Conservation (phyloP, 2,329 filamentous ascomycete genomes). For the Ophiobolus disseminans region DNA sequence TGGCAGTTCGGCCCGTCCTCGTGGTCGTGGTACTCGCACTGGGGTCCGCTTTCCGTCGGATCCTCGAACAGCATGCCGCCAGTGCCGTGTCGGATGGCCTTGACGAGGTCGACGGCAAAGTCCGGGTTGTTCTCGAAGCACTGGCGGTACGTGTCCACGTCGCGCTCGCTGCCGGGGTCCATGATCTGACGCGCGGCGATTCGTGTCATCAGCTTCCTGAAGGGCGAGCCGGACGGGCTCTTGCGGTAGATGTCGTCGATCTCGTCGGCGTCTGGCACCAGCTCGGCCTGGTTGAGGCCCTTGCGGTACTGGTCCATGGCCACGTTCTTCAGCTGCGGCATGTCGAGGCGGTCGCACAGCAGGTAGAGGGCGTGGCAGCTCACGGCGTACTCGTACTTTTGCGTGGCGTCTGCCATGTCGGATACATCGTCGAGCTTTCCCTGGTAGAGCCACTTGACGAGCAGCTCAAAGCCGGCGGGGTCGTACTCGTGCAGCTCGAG, state of each 20-base stretch:
- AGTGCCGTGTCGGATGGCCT: constrained; percentile 58
- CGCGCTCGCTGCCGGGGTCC: constrained; percentile 59
- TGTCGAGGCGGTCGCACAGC: constrained; percentile 60
- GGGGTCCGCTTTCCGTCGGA: constrained; percentile 54
- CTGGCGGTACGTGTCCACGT: constrained; percentile 57
- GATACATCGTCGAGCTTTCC: constrained; percentile 60
- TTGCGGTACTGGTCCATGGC: constrained; percentile 63
- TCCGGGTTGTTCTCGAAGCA: constrained; percentile 59
- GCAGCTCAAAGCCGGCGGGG: constrained; percentile 60
- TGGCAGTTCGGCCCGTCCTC: constrained; percentile 52
- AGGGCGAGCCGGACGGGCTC: constrained; percentile 55
- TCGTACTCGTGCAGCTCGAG: constrained; percentile 60
- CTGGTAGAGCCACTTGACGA: constrained; percentile 65
- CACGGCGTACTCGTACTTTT: constrained; percentile 63
- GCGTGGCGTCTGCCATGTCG: constrained; percentile 52
- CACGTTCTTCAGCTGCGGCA: constrained; percentile 60
- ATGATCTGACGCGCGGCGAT: constrained; percentile 66
- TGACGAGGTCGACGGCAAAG: constrained; percentile 62
- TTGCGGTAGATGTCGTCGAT: constrained; percentile 61
- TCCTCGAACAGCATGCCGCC: constrained; percentile 61
- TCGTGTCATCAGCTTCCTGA: constrained; percentile 58
- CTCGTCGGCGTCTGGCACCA: constrained; percentile 63
- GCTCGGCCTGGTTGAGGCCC: constrained; percentile 56
- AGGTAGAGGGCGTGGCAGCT: constrained; percentile 62
- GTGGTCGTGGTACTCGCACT: constrained; percentile 61